Evolutionary conservation across 176 grass and related monocot species (phyloP).

Genomic region (Cocos nucifera): DNA sequence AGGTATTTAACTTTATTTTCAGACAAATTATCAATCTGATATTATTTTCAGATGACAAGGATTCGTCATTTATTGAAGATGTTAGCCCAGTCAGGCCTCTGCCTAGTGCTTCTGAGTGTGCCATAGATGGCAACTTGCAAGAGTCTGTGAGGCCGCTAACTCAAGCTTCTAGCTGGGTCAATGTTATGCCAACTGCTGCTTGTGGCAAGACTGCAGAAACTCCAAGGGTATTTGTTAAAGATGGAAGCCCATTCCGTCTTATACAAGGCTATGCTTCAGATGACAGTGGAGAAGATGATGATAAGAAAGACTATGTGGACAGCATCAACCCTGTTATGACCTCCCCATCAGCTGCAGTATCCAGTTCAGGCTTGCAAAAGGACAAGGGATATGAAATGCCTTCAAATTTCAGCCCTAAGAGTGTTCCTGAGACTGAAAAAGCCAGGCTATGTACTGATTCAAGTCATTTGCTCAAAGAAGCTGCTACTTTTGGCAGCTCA

Average conservation of each 20-base stretch:
- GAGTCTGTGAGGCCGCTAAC: slow-evolving; percentile 4
- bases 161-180: slow-evolving; percentile 24
- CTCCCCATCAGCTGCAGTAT: slow-evolving; percentile 5
- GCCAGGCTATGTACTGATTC: neutral
- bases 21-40: slow-evolving; percentile 24
- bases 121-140: slow-evolving; percentile 24
- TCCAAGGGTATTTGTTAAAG: slow-evolving; percentile 29
- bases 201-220: slow-evolving; percentile 25
- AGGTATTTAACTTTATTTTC: slow-evolving; percentile 26
- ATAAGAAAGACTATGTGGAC: slow-evolving; percentile 10
- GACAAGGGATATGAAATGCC: slow-evolving; percentile 19
- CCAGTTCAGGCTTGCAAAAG: neutral
- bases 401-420: neutral
- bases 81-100: slow-evolving; percentile 40
- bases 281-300: slow-evolving; percentile 37
- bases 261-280: slow-evolving; percentile 76
- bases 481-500: neutral
- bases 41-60: slow-evolving; percentile 51
- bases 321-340: slow-evolving; percentile 14
- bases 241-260: slow-evolving; percentile 48
- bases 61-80: slow-evolving; percentile 40
- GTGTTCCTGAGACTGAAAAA: neutral
- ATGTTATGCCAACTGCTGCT: slow-evolving; percentile 21
- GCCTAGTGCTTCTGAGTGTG: slow-evolving; percentile 30
- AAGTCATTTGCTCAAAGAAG: neutral